phyloP scores from a whole-genome alignment of 1,139 yeast genomes.

The Lodderomyces oxycetoniae region DNA sequence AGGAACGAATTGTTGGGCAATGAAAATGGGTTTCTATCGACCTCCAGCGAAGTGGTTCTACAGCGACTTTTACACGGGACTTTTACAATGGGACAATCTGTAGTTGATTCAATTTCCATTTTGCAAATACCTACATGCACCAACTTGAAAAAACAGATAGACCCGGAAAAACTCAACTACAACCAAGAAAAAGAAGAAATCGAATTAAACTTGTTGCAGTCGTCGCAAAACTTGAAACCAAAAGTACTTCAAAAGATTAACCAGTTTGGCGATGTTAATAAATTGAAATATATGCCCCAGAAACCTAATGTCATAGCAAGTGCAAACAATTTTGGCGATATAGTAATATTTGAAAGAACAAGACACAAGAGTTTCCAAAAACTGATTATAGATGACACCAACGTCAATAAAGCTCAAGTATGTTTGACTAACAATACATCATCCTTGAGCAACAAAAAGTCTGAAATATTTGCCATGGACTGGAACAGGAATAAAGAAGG shows the following conservation, averaged over 20 bases:
- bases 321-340: conserved; percentile 36
- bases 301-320: conserved; percentile 43
- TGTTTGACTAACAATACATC: conserved; percentile 6
- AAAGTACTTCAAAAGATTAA: conserved; percentile 37
- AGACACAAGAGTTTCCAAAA: conserved; percentile 44
- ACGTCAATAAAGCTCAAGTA: conserved; percentile 20
- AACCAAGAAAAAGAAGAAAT: conserved; percentile 41
- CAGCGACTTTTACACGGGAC: conserved; percentile 41
- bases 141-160: conserved; percentile 28
- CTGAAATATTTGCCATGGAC: conserved; percentile 41
- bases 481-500: conserved; percentile 44
- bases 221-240: conserved; percentile 20
- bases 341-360: conserved; percentile 49
- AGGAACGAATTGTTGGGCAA: conserved; percentile 16
- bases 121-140: conserved; percentile 34
- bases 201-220: conserved; percentile 19
- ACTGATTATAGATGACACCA: conserved; percentile 24
- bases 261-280: conserved; percentile 44
- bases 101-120: conserved; percentile 35
- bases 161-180: conserved; percentile 32
- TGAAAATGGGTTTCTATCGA: neutral
- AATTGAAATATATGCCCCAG: conserved; percentile 40
- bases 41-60: conserved; percentile 13
- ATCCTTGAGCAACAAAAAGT: neutral
- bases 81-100: conserved; percentile 41